Evolutionary conservation across 164 flowering plant species (phyloP).

Genomic region (Dillenia suffruticosa): DNA sequence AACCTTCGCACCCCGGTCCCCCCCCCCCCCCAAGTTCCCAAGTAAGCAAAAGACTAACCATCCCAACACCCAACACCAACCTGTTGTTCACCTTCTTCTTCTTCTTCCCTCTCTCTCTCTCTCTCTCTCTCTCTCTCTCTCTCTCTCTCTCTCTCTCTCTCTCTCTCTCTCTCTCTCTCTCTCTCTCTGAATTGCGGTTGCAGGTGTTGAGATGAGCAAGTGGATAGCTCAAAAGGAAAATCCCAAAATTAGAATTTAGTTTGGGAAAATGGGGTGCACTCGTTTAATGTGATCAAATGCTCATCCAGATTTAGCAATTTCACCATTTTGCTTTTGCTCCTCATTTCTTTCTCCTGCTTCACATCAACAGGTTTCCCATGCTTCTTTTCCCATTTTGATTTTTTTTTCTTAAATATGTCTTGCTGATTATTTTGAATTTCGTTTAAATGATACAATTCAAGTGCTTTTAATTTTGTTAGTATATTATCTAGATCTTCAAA

Average conservation of each 20-base stretch:
- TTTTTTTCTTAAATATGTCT: neutral
- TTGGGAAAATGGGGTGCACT: neutral
- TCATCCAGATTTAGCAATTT: slow-evolving; percentile 4
- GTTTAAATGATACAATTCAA: too few species aligned
- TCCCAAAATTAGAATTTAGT: slow-evolving; percentile 15
- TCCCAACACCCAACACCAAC: neutral
- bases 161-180: too few species aligned
- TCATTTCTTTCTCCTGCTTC: slow-evolving; percentile 28
- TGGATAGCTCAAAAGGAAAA: neutral
- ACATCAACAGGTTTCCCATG: slow-evolving; percentile 28
- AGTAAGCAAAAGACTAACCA: too few species aligned
- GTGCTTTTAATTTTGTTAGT: too few species aligned
- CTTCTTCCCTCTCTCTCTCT: slow-evolving; percentile 10
- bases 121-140: slow-evolving; percentile 7
- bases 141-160: too few species aligned
- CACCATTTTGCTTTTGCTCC: slow-evolving; percentile 21
- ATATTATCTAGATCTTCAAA: too few species aligned
- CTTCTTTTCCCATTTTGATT: slow-evolving; percentile 1
- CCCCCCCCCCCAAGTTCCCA: too few species aligned
- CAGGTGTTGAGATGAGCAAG: slow-evolving; percentile 1
- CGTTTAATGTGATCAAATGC: neutral
- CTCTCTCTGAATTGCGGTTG: slow-evolving; percentile 2
- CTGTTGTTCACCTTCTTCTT: neutral
- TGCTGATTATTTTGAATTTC: too few species aligned
- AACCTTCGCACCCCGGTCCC: too few species aligned